Percentiles rank a stretch among this genome's conserved stretches.
These are phyloP conservation scores for Clarireedia hainanense DNA, from an alignment of 2,329 filamentous ascomycete genomes.

Conservation along the genomic window DNA sequence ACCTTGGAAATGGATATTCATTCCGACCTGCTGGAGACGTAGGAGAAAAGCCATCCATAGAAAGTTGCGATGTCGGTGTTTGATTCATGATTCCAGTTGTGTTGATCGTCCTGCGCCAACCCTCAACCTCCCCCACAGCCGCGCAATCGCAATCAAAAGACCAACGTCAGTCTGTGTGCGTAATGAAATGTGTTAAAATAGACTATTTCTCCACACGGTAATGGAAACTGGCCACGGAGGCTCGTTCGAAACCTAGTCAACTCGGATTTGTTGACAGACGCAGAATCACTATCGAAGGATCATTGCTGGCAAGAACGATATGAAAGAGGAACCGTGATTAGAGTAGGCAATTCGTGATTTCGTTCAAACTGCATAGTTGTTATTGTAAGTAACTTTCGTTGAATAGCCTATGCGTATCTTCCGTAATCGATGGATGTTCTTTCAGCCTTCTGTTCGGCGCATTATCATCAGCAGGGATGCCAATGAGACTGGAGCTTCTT, in stretches of 20 bases:
- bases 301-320: conserved; percentile 20
- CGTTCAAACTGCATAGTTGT: background rate
- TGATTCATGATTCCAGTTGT: conserved; percentile 29
- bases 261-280: conserved; percentile 17
- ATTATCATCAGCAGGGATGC: background rate
- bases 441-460: conserved; percentile 7
- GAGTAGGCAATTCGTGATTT: background rate
- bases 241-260: conserved; percentile 14
- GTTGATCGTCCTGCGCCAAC: background rate
- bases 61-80: conserved; percentile 36
- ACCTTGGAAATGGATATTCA: conserved; percentile 49
- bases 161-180: background rate
- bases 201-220: background rate
- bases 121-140: conserved; percentile 21
- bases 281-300: conserved; percentile 26
- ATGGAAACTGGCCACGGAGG: conserved; percentile 17
- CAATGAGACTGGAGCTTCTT: background rate
- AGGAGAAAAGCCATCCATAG: conserved; percentile 39
- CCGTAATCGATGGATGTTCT: conserved; percentile 5
- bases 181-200: background rate
- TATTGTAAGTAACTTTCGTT: background rate
- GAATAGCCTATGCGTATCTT: background rate
- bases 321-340: background rate
- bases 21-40: conserved; percentile 32
- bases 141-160: background rate